A percentile compares a stretch with the other conserved stretches of the same genome.
Conservation (phyloP, 768 basidiomycete genomes). For the Sporobolomyces phaffii region DNA sequence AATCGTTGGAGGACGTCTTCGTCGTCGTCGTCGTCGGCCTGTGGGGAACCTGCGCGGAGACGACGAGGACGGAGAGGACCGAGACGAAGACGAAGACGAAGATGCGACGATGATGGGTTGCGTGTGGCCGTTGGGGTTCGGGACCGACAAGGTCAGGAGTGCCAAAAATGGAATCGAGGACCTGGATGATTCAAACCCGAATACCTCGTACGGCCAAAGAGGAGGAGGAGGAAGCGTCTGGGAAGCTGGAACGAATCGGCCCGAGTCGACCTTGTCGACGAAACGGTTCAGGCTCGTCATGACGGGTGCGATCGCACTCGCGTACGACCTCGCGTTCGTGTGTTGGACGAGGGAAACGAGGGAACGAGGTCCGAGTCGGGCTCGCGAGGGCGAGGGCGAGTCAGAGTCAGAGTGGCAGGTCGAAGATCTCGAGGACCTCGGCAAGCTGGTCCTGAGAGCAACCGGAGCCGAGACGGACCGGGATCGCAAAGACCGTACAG, state of each 20-base stretch:
- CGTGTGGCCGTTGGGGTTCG: background rate
- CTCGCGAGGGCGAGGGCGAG: background rate
- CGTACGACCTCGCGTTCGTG: constrained; percentile 20
- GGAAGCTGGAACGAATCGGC: background rate
- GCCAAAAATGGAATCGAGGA: background rate
- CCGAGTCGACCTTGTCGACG: background rate
- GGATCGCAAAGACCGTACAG: background rate
- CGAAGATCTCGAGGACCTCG: constrained; percentile 25
- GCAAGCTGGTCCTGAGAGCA: background rate
- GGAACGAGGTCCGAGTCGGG: background rate
- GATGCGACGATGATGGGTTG: background rate
- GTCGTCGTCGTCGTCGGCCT: no score
- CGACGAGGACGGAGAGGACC: background rate
- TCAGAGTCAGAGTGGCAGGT: background rate
- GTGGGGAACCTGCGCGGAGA: background rate
- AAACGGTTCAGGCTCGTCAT: constrained; percentile 9
- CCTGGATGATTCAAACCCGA: no score
- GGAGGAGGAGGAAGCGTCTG: background rate
- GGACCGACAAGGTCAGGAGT: background rate
- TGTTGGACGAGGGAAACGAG: constrained; percentile 11
- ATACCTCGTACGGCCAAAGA: no score
- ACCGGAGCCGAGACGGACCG: background rate
- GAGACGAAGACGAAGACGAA: background rate
- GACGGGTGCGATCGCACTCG: constrained; percentile 25
- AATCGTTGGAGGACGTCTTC: no score